phyloP scores from a whole-genome alignment of 2,329 filamentous ascomycete genomes.

The Talaromyces rugulosus region DNA sequence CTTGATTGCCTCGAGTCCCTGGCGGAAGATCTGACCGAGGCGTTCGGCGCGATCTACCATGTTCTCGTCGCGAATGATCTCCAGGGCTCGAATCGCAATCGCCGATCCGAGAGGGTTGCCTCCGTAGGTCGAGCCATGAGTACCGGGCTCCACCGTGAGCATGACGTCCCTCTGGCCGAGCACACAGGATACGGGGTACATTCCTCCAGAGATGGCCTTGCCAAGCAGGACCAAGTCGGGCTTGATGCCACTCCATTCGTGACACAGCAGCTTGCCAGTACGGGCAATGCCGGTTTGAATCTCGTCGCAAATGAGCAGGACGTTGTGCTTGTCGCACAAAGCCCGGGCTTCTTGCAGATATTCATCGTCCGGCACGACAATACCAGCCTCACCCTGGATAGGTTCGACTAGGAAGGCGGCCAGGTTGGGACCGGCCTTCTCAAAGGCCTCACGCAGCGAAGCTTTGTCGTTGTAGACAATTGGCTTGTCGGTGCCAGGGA shows the following conservation, averaged over 20 bases:
- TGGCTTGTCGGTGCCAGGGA: slow-evolving; percentile 69
- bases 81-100: slow-evolving; percentile 88
- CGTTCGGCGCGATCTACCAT: slow-evolving; percentile 78
- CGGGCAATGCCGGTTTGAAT: slow-evolving; percentile 97
- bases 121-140: slow-evolving; percentile 97
- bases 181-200: slow-evolving; percentile 98
- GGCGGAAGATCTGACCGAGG: slow-evolving; percentile 77
- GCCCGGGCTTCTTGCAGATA: slow-evolving; percentile 77
- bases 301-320: slow-evolving; percentile 94
- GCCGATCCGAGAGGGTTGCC: slow-evolving; percentile 95
- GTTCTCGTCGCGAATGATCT: slow-evolving; percentile 88
- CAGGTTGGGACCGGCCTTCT: slow-evolving; percentile 75
- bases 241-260: slow-evolving; percentile 91
- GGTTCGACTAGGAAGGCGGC: slow-evolving; percentile 94
- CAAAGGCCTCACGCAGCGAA: slow-evolving; percentile 74
- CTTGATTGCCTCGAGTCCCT: slow-evolving; percentile 66
- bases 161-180: slow-evolving; percentile 85
- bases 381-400: slow-evolving; percentile 95
- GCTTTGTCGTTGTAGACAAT: slow-evolving; percentile 84
- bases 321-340: slow-evolving; percentile 92
- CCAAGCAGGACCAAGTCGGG: slow-evolving; percentile 92
- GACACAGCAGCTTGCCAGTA: slow-evolving; percentile 89
- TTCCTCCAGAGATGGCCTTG: slow-evolving; percentile 95
- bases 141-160: slow-evolving; percentile 92
- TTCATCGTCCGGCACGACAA: slow-evolving; percentile 86